Base-by-base conservation (phyloP, 768 basidiomycete genomes). In the Russula vinacea region DNA sequence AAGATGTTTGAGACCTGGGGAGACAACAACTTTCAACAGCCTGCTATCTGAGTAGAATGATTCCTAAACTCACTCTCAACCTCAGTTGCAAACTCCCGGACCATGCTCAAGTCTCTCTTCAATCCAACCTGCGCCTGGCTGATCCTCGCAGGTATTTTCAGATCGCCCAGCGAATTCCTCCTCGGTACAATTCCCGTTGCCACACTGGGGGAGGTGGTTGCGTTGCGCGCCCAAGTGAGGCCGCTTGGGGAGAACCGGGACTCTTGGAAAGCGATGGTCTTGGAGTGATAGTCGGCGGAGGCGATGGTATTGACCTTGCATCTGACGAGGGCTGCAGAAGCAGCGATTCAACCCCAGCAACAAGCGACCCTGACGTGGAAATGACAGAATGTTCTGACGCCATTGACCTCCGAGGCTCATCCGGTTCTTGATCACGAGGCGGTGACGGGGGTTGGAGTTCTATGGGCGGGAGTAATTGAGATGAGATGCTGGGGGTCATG, bases 51-150 rank as follows among this genome's bases (percentile, higher is more conserved):
- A 50, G 22, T 5, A 64, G 26, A 35, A 57, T 5, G 19, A 24
- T 29, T 52, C 47, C 60, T 64, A 40, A 11, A 83, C 91, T 76
- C 68, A 94, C 93, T 81, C 70, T 92, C 90, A 50, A 97, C 83
- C 70, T 85, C 87, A 7, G 78, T 75, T 13, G 93, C 93, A 80
- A 96, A 97, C 71, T 93, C 91, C 65, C 87, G 82, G 5, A 95
- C 90, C 81, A 92, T 86, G 0, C 84, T 84, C 72, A 94, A 77
- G 74, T 92, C 89, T 68, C 89, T 77, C 71, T 85, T 81, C 56
- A 94, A 72, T 17, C 86, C 85, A 3, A 86, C 85, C 76, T 94
- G 93, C 58, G 90, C 90, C 70, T 88, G 87, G 70, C 85, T 90
- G 61, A 92, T 78, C n/a, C 74, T 61, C 61, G 81, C 80, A 24